Conservation (phyloP, 352 stramenopile genomes). For the Phytopythium kandeliae region DNA sequence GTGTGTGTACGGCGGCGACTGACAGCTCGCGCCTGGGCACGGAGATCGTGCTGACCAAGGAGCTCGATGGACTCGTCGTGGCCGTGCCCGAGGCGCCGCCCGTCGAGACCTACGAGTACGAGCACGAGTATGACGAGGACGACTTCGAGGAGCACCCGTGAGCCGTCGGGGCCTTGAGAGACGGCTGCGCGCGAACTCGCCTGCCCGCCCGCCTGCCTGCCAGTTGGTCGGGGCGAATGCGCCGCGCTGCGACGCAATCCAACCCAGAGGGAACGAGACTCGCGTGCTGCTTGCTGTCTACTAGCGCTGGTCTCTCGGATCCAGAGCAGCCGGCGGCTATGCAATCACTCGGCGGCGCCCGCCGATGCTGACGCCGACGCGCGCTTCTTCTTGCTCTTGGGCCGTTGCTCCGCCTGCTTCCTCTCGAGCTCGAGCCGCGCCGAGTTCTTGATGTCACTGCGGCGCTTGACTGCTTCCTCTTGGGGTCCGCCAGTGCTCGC, state of each 20-base stretch:
- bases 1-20: not conserved
- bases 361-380: not conserved
- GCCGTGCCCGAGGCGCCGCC: constrained; percentile 79
- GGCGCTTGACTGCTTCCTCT: constrained; percentile 28
- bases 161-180: constrained; percentile 3
- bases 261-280: constrained; percentile 4
- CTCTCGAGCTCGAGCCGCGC: constrained; percentile 59
- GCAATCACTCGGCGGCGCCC: not conserved
- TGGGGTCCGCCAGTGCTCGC: not conserved
- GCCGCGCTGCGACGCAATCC: not conserved
- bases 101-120: constrained; percentile 81
- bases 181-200: not conserved
- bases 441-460: constrained; percentile 61
- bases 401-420: constrained; percentile 41
- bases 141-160: constrained; percentile 53
- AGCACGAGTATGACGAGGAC: constrained; percentile 84
- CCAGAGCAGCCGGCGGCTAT: not conserved
- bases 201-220: not conserved
- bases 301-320: not conserved
- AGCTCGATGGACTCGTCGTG: constrained; percentile 84
- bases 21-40: constrained; percentile 76
- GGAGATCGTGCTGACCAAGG: constrained; percentile 84
- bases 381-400: constrained; percentile 34
- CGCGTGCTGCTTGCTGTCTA: not conserved
- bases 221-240: no score